phyloP scores from a whole-genome alignment of 495 filamentous ascomycete species.

The Penicillium taxi region DNA sequence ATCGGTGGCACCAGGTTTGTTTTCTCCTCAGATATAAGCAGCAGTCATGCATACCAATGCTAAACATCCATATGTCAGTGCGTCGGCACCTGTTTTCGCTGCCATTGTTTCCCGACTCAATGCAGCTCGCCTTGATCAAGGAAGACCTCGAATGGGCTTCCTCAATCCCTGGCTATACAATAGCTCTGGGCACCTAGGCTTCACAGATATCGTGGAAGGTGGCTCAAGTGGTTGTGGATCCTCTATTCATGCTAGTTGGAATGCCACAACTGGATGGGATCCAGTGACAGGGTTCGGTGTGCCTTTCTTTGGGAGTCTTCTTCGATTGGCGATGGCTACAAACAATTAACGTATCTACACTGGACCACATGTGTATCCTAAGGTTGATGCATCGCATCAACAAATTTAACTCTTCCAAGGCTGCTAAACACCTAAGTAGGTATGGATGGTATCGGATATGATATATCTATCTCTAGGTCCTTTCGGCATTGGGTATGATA shows the following conservation, averaged over 20 bases:
- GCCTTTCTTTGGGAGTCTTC: no score
- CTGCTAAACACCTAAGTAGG: no score
- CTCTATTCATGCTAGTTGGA: constrained; percentile 45
- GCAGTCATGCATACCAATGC: constrained; percentile 6
- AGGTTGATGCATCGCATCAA: no score
- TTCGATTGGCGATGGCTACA: no score
- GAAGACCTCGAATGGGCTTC: constrained; percentile 49
- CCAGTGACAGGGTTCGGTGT: constrained; percentile 28
- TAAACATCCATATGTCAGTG: constrained; percentile 29
- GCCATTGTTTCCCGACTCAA: constrained; percentile 51
- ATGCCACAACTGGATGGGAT: constrained; percentile 30
- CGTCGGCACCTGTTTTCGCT: constrained; percentile 47
- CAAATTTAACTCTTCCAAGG: no score
- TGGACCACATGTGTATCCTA: no score
- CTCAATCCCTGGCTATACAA: constrained; percentile 63
- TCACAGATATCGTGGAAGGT: constrained; percentile 52
- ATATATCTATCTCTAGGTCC: no score
- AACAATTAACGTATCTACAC: no score
- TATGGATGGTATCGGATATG: no score
- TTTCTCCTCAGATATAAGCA: neutral
- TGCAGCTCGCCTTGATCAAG: constrained; percentile 42
- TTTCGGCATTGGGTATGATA: no score
- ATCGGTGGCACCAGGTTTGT: constrained; percentile 40
- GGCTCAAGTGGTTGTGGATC: constrained; percentile 46
- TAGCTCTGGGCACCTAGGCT: constrained; percentile 31